These are phyloP conservation scores for Rhodomyrtus tomentosa DNA, from an alignment of 345 rosid genomes.

Conservation along the genomic window DNA sequence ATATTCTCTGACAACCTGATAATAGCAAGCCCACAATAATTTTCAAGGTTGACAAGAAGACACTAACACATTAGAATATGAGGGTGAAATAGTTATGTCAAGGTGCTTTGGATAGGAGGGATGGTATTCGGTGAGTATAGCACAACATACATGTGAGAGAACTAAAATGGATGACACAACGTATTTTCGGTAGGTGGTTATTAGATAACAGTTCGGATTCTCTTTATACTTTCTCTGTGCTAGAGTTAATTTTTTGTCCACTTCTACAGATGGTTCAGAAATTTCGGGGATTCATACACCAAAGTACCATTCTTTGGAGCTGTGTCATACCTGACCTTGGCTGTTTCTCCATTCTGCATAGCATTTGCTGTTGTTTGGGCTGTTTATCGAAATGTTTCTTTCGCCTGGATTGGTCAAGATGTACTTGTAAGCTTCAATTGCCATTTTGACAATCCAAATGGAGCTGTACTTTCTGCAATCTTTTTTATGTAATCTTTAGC, in stretches of 20 bases:
- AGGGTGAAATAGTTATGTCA: not conserved
- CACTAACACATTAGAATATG: not conserved
- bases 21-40: not conserved
- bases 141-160: not conserved
- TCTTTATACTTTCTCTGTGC: not conserved
- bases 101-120: not conserved
- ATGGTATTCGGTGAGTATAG: not conserved
- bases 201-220: not conserved
- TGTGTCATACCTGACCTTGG: constrained; percentile 72
- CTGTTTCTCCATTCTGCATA: constrained; percentile 89
- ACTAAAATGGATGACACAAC: not conserved
- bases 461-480: not conserved
- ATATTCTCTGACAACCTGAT: not conserved
- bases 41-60: not conserved
- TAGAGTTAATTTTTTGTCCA: not conserved
- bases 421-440: constrained; percentile 56
- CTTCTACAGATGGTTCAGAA: constrained; percentile 70
- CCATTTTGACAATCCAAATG: not conserved
- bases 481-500: not conserved
- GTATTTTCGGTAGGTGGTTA: not conserved
- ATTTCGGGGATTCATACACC: constrained; percentile 45
- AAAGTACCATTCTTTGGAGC: constrained; percentile 91
- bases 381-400: constrained; percentile 43
- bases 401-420: constrained; percentile 99
- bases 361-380: constrained; percentile 90